These are phyloP conservation scores for Aleurites moluccanus DNA, from an alignment of 441 rosid genomes.

Conservation along the genomic window DNA sequence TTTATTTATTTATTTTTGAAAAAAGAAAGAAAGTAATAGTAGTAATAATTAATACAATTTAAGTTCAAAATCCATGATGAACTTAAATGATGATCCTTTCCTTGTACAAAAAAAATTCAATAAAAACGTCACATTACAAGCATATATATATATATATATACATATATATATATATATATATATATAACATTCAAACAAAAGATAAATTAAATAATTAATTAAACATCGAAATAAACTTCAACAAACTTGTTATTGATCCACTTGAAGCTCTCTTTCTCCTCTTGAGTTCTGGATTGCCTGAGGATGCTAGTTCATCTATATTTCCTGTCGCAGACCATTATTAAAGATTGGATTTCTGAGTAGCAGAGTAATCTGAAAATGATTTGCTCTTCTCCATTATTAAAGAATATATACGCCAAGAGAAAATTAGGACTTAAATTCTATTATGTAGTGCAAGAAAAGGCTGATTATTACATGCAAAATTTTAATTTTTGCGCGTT, in stretches of 20 bases:
- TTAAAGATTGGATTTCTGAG: constrained; percentile 34
- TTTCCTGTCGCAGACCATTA: constrained; percentile 28
- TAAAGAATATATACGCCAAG: background rate
- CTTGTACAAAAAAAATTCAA: background rate
- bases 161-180: no score
- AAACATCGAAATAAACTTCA: constrained; percentile 25
- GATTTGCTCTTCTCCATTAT: constrained; percentile 60
- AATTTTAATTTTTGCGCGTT: background rate
- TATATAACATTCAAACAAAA: background rate
- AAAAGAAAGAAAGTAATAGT: no score
- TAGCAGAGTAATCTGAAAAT: constrained; percentile 35
- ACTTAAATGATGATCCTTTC: background rate
- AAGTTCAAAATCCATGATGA: background rate
- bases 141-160: background rate
- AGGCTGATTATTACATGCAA: constrained; percentile 1
- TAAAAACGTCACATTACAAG: background rate
- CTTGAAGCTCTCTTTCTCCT: constrained; percentile 40
- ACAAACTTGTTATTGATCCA: constrained; percentile 36
- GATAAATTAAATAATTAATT: background rate
- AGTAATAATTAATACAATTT: no score
- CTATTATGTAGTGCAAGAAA: background rate
- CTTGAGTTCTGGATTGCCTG: constrained; percentile 38
- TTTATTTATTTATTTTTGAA: no score
- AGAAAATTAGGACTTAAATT: background rate
- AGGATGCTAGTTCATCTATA: constrained; percentile 11